Conservation (phyloP, 257 asterid species). For the Galeopsis tetrahit region DNA sequence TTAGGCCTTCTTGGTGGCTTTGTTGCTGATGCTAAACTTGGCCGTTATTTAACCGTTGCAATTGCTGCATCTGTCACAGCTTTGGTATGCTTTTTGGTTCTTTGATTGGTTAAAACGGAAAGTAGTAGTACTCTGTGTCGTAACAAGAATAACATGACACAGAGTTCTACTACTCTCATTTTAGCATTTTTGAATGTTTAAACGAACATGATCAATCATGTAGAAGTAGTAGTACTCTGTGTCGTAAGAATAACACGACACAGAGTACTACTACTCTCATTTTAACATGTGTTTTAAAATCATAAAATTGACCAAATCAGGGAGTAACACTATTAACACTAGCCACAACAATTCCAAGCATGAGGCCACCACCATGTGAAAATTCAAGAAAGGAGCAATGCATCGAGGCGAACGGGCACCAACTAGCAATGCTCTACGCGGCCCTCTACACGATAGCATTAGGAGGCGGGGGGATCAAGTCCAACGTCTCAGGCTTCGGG, state of each 20-base stretch:
- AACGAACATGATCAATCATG: neutral
- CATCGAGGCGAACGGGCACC: slow-evolving; percentile 57
- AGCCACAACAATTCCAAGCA: slow-evolving; percentile 69
- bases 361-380: slow-evolving; percentile 75
- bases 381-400: slow-evolving; percentile 50
- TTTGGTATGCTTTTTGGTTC: slow-evolving; percentile 43
- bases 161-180: neutral
- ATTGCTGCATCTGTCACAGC: slow-evolving; percentile 68
- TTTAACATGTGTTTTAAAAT: neutral
- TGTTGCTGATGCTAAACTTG: slow-evolving; percentile 84
- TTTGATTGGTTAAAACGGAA: neutral
- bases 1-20: slow-evolving; percentile 89
- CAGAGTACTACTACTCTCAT: neutral
- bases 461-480: slow-evolving; percentile 90
- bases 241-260: neutral
- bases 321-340: slow-evolving; percentile 71
- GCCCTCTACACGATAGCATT: slow-evolving; percentile 86
- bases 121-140: neutral
- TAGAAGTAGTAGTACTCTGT: neutral
- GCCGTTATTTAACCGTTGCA: slow-evolving; percentile 82
- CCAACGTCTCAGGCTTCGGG: slow-evolving; percentile 89
- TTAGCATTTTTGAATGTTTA: neutral
- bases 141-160: neutral
- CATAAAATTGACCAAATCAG: slow-evolving; percentile 38
- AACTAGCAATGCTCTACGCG: slow-evolving; percentile 64